Percentiles rank a stretch among this genome's conserved stretches.
Evolutionary conservation across 2,329 filamentous ascomycete genomes (phyloP).

Genomic region (Graphium sp.): DNA sequence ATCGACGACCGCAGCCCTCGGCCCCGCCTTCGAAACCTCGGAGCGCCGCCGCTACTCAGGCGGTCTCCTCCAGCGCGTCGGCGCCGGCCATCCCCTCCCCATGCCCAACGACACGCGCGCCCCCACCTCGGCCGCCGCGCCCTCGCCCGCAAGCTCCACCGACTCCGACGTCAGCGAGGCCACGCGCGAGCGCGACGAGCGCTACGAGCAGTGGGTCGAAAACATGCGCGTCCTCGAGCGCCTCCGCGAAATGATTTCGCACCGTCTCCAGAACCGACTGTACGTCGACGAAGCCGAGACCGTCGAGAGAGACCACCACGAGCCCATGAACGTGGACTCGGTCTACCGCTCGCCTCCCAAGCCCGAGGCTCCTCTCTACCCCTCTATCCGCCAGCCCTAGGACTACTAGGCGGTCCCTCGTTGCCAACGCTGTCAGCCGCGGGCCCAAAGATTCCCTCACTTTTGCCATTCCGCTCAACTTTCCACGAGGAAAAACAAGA

Average conservation of each 20-base stretch:
- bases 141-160: slow-evolving; percentile 31
- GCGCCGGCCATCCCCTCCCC: slow-evolving; percentile 21
- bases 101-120: background rate
- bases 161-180: slow-evolving; percentile 34
- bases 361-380: slow-evolving; percentile 4
- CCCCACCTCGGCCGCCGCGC: slow-evolving; percentile 3
- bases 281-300: slow-evolving; percentile 22
- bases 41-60: slow-evolving; percentile 50
- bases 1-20: slow-evolving; percentile 54
- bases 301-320: too few species aligned
- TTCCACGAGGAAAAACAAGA: too few species aligned
- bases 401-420: too few species aligned
- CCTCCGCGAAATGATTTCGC: slow-evolving; percentile 38
- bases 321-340: slow-evolving; percentile 21
- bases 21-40: slow-evolving; percentile 45
- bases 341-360: too few species aligned
- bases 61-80: slow-evolving; percentile 47
- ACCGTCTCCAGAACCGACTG: slow-evolving; percentile 38
- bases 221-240: slow-evolving; percentile 49
- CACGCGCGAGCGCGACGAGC: slow-evolving; percentile 40
- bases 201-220: slow-evolving; percentile 48
- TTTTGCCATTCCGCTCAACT: too few species aligned
- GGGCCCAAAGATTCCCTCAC: too few species aligned
- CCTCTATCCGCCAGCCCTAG: slow-evolving; percentile 4
- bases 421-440: too few species aligned